Evolutionary conservation across 257 asterid species (phyloP).

Genomic region (Solanum habrochaites): DNA sequence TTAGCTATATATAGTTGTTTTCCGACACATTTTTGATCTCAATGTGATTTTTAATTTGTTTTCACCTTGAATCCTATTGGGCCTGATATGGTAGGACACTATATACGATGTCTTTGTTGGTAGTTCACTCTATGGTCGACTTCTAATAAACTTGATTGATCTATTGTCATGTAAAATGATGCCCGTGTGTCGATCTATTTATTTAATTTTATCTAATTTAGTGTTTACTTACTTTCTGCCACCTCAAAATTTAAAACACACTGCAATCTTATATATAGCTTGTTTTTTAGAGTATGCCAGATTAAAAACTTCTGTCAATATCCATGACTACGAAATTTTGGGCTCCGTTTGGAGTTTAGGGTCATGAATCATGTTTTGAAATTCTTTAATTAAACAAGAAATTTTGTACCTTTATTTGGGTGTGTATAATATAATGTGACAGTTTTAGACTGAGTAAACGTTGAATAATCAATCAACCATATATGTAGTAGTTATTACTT

Average conservation of each 20-base stretch:
- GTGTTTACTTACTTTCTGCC: too few relatives aligned
- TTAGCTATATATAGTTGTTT: too few relatives aligned
- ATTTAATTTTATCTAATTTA: too few relatives aligned
- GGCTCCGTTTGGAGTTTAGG: neutral
- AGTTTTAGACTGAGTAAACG: neutral
- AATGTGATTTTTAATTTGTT: neutral
- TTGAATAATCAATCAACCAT: neutral
- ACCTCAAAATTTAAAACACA: too few relatives aligned
- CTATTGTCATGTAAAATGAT: too few relatives aligned
- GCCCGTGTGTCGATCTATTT: too few relatives aligned
- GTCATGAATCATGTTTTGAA: neutral
- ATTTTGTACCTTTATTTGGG: neutral
- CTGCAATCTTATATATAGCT: too few relatives aligned
- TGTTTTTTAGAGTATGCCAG: neutral
- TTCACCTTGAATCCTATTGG: neutral
- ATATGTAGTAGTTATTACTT: neutral
- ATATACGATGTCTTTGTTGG: too few relatives aligned
- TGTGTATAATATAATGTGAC: neutral
- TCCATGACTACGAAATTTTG: neutral
- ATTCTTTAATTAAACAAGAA: neutral
- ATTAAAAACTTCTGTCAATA: neutral
- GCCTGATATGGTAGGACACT: too few relatives aligned
- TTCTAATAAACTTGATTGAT: too few relatives aligned
- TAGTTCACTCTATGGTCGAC: too few relatives aligned
- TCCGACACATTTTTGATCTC: neutral